Evolutionary conservation across 2,329 filamentous ascomycete genomes (phyloP).

Genomic region (Fusarium mexicanum): DNA sequence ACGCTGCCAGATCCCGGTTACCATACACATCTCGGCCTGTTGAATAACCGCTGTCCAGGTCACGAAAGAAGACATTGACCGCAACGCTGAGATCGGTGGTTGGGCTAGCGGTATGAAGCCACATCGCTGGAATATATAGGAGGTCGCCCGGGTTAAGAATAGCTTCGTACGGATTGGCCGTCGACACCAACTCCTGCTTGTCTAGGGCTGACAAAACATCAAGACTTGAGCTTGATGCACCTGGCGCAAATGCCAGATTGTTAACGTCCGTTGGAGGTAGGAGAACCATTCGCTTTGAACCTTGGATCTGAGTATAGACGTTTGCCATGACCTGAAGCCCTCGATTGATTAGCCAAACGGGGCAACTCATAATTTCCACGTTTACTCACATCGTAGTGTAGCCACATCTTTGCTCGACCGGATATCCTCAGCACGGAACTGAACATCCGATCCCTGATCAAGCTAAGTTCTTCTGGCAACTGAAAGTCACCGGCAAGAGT

Average conservation of each 20-base stretch:
- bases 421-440: conserved; percentile 84
- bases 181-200: conserved; percentile 52
- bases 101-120: conserved; percentile 80
- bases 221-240: conserved; percentile 81
- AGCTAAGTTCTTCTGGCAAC: conserved; percentile 69
- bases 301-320: conserved; percentile 80
- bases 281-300: conserved; percentile 77
- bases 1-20: conserved; percentile 84
- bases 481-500: conserved; percentile 73
- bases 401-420: conserved; percentile 85
- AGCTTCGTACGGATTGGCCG: conserved; percentile 75
- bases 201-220: conserved; percentile 70
- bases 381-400: conserved; percentile 81
- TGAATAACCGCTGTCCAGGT: conserved; percentile 73
- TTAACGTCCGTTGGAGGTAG: conserved; percentile 82
- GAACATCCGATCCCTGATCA: conserved; percentile 71
- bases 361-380: background rate
- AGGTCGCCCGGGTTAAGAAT: conserved; percentile 76
- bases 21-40: conserved; percentile 85
- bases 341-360: background rate
- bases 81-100: conserved; percentile 72
- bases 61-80: conserved; percentile 90
- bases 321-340: conserved; percentile 80
- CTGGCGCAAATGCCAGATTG: conserved; percentile 75
- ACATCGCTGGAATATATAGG: conserved; percentile 82